These are phyloP conservation scores for Vigna nakashimae DNA, from an alignment of 306 rosid species.

Conservation along the genomic window DNA sequence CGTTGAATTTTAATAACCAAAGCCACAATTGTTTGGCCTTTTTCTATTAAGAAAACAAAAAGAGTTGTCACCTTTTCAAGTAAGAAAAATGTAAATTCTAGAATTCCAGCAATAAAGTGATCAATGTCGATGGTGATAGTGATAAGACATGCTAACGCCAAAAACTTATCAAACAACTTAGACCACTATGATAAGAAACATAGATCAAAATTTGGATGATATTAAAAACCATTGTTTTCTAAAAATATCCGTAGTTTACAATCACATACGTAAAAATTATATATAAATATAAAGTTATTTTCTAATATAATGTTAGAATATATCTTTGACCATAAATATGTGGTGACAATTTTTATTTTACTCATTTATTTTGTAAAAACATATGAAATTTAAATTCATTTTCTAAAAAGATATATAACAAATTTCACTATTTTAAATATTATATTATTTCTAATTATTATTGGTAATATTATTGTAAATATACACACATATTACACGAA, in stretches of 20 bases:
- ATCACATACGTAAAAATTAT: too few species aligned
- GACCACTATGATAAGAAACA: not conserved
- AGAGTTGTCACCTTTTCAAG: not conserved
- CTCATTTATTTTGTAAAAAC: too few species aligned
- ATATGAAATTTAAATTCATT: too few species aligned
- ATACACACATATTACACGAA: too few species aligned
- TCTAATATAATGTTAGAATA: too few species aligned
- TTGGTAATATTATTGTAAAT: too few species aligned
- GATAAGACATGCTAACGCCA: not conserved
- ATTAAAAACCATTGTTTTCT: not conserved
- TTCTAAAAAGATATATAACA: too few species aligned
- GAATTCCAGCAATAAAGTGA: not conserved
- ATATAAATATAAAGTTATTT: too few species aligned
- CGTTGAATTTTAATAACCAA: not conserved
- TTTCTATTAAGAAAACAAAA: not conserved
- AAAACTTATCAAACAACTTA: not conserved
- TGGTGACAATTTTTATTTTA: too few species aligned
- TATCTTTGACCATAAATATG: too few species aligned
- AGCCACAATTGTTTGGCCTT: not conserved
- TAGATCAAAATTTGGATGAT: not conserved
- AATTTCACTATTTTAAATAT: too few species aligned
- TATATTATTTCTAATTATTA: too few species aligned
- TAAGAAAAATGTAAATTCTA: not conserved
- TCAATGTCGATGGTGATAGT: not conserved
- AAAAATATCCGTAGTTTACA: not conserved